Evolutionary conservation across 192 early-diverging fungal species (phyloP).

Genomic region (Chytriomyces confervae): DNA sequence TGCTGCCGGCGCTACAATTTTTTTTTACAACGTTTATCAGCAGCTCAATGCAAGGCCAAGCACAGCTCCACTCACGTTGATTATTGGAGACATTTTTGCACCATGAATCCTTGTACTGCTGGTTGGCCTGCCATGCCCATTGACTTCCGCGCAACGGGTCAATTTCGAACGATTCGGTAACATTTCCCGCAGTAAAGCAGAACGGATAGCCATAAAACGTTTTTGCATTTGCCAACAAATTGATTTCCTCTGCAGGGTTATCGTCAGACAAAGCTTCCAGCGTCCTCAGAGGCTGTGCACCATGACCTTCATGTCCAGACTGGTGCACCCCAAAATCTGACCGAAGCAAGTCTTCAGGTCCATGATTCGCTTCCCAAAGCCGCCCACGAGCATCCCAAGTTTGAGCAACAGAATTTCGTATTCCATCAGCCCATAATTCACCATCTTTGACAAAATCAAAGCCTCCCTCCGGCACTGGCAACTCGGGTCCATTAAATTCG

Average conservation of each 20-base stretch:
- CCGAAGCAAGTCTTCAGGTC: slow-evolving; percentile 42
- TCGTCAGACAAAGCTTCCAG: slow-evolving; percentile 37
- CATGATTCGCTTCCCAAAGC: slow-evolving; percentile 51
- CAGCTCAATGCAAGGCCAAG: not conserved
- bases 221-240: slow-evolving; percentile 33
- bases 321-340: slow-evolving; percentile 24
- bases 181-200: slow-evolving; percentile 49
- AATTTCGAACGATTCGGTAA: slow-evolving; percentile 29
- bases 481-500: not conserved
- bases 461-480: slow-evolving; percentile 4
- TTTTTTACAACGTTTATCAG: not conserved
- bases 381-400: slow-evolving; percentile 30
- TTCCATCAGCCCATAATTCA: slow-evolving; percentile 46
- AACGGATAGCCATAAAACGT: slow-evolving; percentile 53
- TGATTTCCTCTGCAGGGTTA: slow-evolving; percentile 43
- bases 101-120: slow-evolving; percentile 44
- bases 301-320: not conserved
- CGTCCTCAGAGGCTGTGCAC: not conserved
- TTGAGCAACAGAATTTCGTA: slow-evolving; percentile 47
- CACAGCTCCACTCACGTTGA: not conserved
- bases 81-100: slow-evolving; percentile 48
- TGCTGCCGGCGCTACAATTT: slow-evolving; percentile 22
- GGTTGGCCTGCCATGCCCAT: slow-evolving; percentile 44
- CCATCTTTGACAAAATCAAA: slow-evolving; percentile 29
- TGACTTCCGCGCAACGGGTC: slow-evolving; percentile 28